phyloP scores from a whole-genome alignment of 1,139 yeast species.

The Blastobotrys raffinosifermentans region DNA sequence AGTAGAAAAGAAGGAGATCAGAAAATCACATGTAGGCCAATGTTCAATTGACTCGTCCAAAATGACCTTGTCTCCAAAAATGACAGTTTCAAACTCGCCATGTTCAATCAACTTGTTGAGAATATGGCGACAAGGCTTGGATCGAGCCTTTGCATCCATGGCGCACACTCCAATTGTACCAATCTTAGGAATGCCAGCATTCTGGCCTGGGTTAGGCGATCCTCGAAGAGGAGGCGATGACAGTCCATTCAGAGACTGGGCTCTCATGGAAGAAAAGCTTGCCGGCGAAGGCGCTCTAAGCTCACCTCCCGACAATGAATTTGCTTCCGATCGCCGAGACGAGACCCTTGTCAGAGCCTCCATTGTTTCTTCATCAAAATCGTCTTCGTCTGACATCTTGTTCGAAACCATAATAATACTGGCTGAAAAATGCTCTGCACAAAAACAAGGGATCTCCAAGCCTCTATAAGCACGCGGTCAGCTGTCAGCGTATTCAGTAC shows the following conservation, averaged over 20 bases:
- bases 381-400: too few relatives aligned
- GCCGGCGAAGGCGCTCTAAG: background rate
- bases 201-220: background rate
- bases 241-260: background rate
- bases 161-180: constrained; percentile 99
- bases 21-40: constrained; percentile 98
- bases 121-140: constrained; percentile 92
- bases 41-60: constrained; percentile 86
- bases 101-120: constrained; percentile 81
- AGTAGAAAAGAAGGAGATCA: constrained; percentile 86
- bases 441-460: too few relatives aligned
- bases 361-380: too few relatives aligned
- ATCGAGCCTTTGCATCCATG: constrained; percentile 93
- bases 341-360: constrained; percentile 1
- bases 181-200: constrained; percentile 52
- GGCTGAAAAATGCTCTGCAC: too few relatives aligned
- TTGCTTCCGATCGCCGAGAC: background rate
- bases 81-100: constrained; percentile 94
- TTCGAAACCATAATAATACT: too few relatives aligned
- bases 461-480: too few relatives aligned
- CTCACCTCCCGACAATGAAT: background rate
- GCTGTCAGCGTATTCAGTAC: too few relatives aligned
- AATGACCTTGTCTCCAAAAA: constrained; percentile 96
- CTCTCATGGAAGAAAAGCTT: background rate
- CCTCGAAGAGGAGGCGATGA: background rate